phyloP scores from a whole-genome alignment of 2,329 filamentous ascomycete genomes.

The Colletotrichum somersetense region DNA sequence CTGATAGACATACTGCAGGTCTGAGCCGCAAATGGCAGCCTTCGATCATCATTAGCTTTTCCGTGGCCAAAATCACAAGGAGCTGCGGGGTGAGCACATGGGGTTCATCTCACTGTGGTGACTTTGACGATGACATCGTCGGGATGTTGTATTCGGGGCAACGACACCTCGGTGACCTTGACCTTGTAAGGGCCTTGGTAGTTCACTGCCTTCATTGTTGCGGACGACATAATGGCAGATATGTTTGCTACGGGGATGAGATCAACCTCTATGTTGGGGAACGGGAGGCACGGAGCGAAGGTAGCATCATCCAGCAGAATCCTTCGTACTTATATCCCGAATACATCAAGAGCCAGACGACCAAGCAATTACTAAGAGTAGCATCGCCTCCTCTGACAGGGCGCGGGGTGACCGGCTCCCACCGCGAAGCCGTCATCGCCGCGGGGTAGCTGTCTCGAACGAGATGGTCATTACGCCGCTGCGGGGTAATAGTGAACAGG shows the following conservation, averaged over 20 bases:
- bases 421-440: conserved; percentile 20
- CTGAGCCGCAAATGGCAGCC: conserved; percentile 67
- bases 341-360: conserved; percentile 15
- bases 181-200: conserved; percentile 73
- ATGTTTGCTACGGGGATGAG: neutral
- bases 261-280: neutral
- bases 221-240: conserved; percentile 20
- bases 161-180: conserved; percentile 70
- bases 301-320: neutral
- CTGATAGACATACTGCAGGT: conserved; percentile 55
- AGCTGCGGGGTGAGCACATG: neutral
- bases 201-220: conserved; percentile 72
- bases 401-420: conserved; percentile 21
- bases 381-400: conserved; percentile 7
- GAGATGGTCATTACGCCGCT: conserved; percentile 14
- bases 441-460: conserved; percentile 29
- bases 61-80: neutral
- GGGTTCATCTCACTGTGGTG: conserved; percentile 64
- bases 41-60: conserved; percentile 31
- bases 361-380: conserved; percentile 18
- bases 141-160: conserved; percentile 71
- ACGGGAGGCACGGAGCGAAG: too few relatives aligned
- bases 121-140: conserved; percentile 76
- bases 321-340: conserved; percentile 23
- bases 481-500: conserved; percentile 33